Base-by-base conservation (phyloP, 1,284 basidiomycete genomes). In the Marasmius sp. region DNA sequence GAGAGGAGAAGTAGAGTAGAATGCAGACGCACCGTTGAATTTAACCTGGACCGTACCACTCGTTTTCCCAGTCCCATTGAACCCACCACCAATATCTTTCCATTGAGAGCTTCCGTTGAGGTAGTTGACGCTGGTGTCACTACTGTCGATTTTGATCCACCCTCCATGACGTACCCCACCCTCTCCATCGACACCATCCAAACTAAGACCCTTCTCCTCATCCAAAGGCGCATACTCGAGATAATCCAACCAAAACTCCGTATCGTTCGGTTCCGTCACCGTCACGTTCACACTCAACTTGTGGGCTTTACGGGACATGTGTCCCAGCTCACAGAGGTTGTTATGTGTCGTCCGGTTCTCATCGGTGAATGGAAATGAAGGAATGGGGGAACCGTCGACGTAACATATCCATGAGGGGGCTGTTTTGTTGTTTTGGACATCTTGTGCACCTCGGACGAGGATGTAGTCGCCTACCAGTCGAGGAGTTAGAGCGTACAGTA, bases 211-310 rank as follows among this genome's bases (percentile, higher is more conserved):
- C 6, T 65, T 62, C 1, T 53, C 66, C 33, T 50, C 61, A 11
- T 62, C 20, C 0, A 68, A 70, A 18, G 73, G 72, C 8, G 62
- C 64, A 59, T 71, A 75, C 8, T 61, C 53, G 38, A 75, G 52
- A 36, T 69, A 68, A 58, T 76, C 75, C 18, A 75, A 63, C 67
- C 67, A 74, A 61, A 76, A 75, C 1, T 66, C 60, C 45, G 62
- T 67, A 16, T 68, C 68, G 20, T 18, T n/a, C 20, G 50, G 50
- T 22, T 51, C 34, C 6, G 54, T 51, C 38, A 67, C 70, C 10
- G 62, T 66, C 6, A 70, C 68, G 34, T 71, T 70, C 39, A 75
- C 58, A 5, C 27, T 5, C 2, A 27, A 27, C 27, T 27, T 27
- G 27, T 27, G 5, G 2, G 27, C 27, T 27, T 2, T 27, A 27